Evolutionary conservation across 2,329 filamentous ascomycete genomes (phyloP).

Genomic region (Pseudogymnoascus sp.): DNA sequence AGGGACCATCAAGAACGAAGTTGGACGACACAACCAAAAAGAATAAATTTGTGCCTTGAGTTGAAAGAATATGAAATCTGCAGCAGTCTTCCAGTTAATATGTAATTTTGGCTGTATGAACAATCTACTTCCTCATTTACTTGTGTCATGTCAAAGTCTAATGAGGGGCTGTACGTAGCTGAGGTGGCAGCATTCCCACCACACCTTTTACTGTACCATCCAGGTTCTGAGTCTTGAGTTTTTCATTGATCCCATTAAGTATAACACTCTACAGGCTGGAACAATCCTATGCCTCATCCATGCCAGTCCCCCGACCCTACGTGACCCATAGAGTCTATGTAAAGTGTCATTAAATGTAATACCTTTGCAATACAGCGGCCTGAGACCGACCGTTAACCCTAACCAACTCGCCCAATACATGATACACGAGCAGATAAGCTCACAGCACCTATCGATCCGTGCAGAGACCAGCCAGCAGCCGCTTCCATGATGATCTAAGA

Average conservation of each 20-base stretch:
- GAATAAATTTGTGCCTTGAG: neutral
- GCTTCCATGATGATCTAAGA: slow-evolving; percentile 17
- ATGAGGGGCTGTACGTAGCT: neutral
- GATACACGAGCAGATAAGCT: slow-evolving; percentile 7
- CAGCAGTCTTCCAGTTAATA: neutral
- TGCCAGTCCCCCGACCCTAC: neutral
- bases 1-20: neutral
- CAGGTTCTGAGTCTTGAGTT: neutral
- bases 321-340: neutral
- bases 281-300: slow-evolving; percentile 1
- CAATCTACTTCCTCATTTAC: neutral
- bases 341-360: slow-evolving; percentile 4
- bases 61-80: neutral
- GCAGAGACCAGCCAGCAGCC: neutral
- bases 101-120: neutral
- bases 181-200: no score
- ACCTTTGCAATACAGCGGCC: neutral
- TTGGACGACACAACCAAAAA: neutral
- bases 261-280: slow-evolving; percentile 5
- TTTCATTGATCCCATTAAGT: slow-evolving; percentile 5
- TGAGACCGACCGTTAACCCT: neutral
- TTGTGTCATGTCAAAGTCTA: neutral
- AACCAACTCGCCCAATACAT: neutral
- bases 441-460: neutral
- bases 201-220: no score